Percentiles rank a stretch among this genome's conserved stretches.
Evolutionary conservation across 768 basidiomycete genomes (phyloP).

Genomic region (Rhodotorula taiwanensis): DNA sequence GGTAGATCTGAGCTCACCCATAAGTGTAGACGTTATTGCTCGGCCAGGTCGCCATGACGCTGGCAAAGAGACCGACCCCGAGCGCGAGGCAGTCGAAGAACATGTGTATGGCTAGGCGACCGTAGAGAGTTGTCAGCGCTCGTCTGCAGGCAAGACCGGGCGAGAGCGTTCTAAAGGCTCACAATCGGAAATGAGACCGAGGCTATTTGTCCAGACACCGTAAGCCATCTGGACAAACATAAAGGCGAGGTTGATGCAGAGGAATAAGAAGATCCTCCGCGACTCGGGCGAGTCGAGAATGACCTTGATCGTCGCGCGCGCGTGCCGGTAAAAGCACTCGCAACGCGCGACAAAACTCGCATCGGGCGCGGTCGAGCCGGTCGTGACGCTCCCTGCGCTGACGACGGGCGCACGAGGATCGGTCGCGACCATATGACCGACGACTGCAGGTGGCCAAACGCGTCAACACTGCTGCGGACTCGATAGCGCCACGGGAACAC

Average conservation of each 20-base stretch:
- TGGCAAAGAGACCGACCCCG: constrained; percentile 87
- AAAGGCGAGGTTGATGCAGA: constrained; percentile 86
- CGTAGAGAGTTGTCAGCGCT: background rate
- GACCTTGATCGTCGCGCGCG: constrained; percentile 66
- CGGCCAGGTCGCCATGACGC: constrained; percentile 96
- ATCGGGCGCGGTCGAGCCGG: constrained; percentile 22
- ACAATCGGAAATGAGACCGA: constrained; percentile 97
- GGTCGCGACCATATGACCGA: constrained; percentile 35
- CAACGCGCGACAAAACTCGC: constrained; percentile 16
- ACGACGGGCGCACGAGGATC: constrained; percentile 32
- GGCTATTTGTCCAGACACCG: constrained; percentile 93
- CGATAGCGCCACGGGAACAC: too few species aligned
- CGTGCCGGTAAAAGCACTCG: constrained; percentile 40
- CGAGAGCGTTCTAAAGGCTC: constrained; percentile 34
- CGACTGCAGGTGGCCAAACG: constrained; percentile 13
- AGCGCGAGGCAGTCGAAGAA: constrained; percentile 98
- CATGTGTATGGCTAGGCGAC: constrained; percentile 90
- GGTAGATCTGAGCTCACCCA: constrained; percentile 68
- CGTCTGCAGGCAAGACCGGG: background rate
- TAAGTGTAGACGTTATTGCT: constrained; percentile 92
- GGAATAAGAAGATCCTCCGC: constrained; percentile 91
- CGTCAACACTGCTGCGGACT: too few species aligned
- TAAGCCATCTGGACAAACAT: constrained; percentile 94
- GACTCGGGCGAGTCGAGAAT: constrained; percentile 87
- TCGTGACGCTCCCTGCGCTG: constrained; percentile 15